A percentile compares a stretch with the other conserved stretches of the same genome.
Evolutionary conservation across 2,329 filamentous ascomycete genomes (phyloP).

Genomic region (Fusarium sublunatum): DNA sequence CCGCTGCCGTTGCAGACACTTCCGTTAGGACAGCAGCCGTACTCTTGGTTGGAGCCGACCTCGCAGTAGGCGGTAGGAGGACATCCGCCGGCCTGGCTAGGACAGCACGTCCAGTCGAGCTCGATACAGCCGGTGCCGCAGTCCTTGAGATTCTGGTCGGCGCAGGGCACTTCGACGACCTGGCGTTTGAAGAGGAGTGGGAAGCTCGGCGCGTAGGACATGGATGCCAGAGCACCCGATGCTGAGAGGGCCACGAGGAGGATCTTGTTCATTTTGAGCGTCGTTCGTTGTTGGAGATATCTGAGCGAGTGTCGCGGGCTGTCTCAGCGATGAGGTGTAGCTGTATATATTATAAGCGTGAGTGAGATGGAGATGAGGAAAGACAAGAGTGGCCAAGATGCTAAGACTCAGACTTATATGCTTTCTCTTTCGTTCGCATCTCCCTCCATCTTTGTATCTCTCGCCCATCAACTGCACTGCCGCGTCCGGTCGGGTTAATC

Average conservation of each 20-base stretch:
- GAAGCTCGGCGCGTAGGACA: conserved; percentile 21
- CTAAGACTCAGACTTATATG: conserved; percentile 16
- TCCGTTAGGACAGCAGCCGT: conserved; percentile 48
- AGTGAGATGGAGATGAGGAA: neutral
- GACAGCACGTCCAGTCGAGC: conserved; percentile 47
- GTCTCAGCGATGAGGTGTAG: neutral
- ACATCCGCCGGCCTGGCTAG: conserved; percentile 45
- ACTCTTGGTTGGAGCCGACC: conserved; percentile 43
- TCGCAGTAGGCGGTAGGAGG: conserved; percentile 40
- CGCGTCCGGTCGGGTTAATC: conserved; percentile 28
- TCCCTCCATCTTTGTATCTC: neutral
- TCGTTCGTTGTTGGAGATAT: conserved; percentile 2
- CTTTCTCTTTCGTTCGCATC: neutral
- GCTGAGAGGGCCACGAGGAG: conserved; percentile 41
- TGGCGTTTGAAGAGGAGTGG: conserved; percentile 38
- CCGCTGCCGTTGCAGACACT: conserved; percentile 44
- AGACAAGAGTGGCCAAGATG: conserved; percentile 14
- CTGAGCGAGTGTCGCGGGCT: conserved; percentile 8
- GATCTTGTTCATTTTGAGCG: conserved; percentile 43
- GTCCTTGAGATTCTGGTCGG: conserved; percentile 38
- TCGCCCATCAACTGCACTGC: neutral
- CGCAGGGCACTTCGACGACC: conserved; percentile 40
- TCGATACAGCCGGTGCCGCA: conserved; percentile 49
- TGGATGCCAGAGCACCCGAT: conserved; percentile 30
- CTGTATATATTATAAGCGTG: conserved; percentile 12